Base-by-base conservation (phyloP, 2,329 filamentous ascomycete genomes). In the Fusarium chlamydosporum region DNA sequence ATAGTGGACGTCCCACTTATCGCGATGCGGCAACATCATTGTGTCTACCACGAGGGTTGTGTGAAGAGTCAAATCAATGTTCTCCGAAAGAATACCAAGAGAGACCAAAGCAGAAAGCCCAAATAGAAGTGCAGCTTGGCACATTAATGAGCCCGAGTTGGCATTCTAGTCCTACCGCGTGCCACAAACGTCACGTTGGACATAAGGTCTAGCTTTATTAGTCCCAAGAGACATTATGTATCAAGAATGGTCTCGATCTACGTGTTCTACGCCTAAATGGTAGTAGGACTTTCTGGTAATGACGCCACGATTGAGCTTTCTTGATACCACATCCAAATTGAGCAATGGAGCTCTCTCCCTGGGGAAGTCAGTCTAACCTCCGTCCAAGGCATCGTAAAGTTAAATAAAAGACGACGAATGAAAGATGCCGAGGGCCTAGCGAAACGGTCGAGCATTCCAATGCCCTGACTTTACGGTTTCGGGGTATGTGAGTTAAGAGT, bases 21-120 rank as follows among this genome's bases (percentile, higher is more conserved):
- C 63, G 2, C 63, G 50, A 5, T 45, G 52, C 9, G 45, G 47
- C 37, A 60, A 29, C 52, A 53, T 45, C 64, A 67, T 67, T 18
- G 9, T 40, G 35, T 2, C 10, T 9, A 45, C 20, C 12, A n/a
- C 1, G 3, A 15, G 7, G n/a, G 4, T 10, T 8, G 10, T 26
- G 11, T 4, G 8, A 37, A n/a, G 8, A 11, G n/a, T 16, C 6
- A 33, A 40, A 51, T 12, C 38, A 26, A 40, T 51, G 40, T n/a
- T 50, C 9, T 20, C 13, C 23, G 9, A 18, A 2, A 15, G 18
- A 1, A 11, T 26, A 6, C 3, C 15, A 8, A 12, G 37, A 18
- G 23, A 18, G 9, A 33, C 20, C 5, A 29, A 20, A 15, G 38
- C 7, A 35, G 26, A 18, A 38, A 11, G 8, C 13, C 34, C 2